Base-by-base conservation (phyloP, 1,284 basidiomycete genomes). In the Tilletia walkeri region DNA sequence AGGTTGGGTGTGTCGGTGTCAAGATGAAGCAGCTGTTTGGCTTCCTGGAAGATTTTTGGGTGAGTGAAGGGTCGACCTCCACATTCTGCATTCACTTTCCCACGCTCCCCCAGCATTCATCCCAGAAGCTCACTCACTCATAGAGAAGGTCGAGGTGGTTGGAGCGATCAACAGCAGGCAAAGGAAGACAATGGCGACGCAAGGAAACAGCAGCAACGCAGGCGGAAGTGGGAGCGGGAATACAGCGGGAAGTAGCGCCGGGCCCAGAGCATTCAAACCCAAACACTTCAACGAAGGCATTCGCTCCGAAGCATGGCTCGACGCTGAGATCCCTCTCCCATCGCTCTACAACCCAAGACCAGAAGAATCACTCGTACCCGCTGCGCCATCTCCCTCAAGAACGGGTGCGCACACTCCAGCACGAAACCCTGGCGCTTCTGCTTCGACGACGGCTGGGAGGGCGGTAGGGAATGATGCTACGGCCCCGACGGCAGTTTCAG, bases 231-330 rank as follows among this genome's bases (percentile, higher is more conserved):
- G 9, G 41, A 9, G 41, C 41, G 41, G 6, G 41, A 14, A 14
- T 45, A 14, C 41, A 14, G 3, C 1, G 6, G 50, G 50, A 9
- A 53, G 50, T 7, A 24, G 50, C 16, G 50, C 50, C 0, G 50
- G 50, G 16, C 10, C 10, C 4, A 9, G 50, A 18, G 6, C 18
- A 7, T 24, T 53, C 16, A 10, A 41, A 39, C 34, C 59, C 18
- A 63, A 63, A 34, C 59, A 63, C 36, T 63, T 63, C 59, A 63
- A 63, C 59, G 59, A 63, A 16, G 59, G 59, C 30, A 34, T 38
- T 36, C 30, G 34, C 16, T 63, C 59, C 16, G 59, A 63, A 63
- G 59, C 59, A 34, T 63, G 59, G 59, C 59, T 63, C 2, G 59
- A 63, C n/a, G 59, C 59, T 16, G 59, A 63, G 59, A 63, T 63